Evolutionary conservation across 2,329 filamentous ascomycete species (phyloP).

Genomic region (Talaromyces islandicus): DNA sequence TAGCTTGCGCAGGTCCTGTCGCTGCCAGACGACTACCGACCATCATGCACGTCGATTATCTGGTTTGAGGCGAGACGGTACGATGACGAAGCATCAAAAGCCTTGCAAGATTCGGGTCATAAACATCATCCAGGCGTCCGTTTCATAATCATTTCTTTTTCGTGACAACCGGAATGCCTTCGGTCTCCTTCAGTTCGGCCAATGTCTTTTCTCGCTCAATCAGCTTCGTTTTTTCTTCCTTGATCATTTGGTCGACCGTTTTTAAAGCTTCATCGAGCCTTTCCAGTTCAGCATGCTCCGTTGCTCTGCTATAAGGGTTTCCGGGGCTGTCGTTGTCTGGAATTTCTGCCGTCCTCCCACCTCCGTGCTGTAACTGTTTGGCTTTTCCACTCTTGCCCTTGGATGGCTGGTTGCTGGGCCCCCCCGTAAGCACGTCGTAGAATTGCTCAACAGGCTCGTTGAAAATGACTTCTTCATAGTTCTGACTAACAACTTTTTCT

Average conservation of each 20-base stretch:
- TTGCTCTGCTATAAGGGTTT: constrained; percentile 68
- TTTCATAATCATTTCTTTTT: constrained; percentile 33
- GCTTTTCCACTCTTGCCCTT: constrained; percentile 55
- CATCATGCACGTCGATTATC: neutral
- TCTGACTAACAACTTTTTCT: constrained; percentile 67
- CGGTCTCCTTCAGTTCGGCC: constrained; percentile 44
- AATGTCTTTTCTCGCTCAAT: constrained; percentile 56
- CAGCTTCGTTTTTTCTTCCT: constrained; percentile 59
- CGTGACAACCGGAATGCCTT: constrained; percentile 32
- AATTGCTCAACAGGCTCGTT: constrained; percentile 94
- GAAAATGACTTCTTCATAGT: constrained; percentile 91
- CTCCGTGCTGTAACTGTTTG: constrained; percentile 39
- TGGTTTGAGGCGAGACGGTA: neutral
- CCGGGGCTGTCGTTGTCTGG: constrained; percentile 61
- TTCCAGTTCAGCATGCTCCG: constrained; percentile 61
- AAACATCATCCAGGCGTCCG: neutral
- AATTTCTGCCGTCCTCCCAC: constrained; percentile 68
- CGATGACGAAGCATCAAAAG: neutral
- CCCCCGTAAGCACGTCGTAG: constrained; percentile 76
- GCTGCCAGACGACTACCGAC: neutral
- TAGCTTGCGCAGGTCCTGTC: neutral
- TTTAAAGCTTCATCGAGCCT: constrained; percentile 58
- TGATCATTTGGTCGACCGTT: constrained; percentile 55
- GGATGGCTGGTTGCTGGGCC: constrained; percentile 40
- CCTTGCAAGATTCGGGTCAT: neutral